These are phyloP conservation scores for Nematodospora valgi DNA, from an alignment of 805 yeast genomes.

Conservation along the genomic window DNA sequence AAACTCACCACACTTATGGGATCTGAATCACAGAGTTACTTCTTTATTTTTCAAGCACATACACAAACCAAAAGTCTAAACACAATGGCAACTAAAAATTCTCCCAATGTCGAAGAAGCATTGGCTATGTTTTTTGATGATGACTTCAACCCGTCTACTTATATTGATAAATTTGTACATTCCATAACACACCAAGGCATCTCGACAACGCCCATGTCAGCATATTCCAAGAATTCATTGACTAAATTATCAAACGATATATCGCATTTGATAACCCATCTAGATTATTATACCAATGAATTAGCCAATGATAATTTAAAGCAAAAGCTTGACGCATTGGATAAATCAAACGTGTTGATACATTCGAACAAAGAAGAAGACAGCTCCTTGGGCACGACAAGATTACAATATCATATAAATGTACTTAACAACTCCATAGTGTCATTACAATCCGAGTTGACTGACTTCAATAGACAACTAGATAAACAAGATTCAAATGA, in stretches of 20 bases:
- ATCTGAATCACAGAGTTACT: no score
- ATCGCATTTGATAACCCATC: conserved; percentile 50
- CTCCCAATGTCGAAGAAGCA: conserved; percentile 35
- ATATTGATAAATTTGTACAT: conserved; percentile 58
- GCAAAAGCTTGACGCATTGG: conserved; percentile 44
- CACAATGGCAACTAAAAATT: no score
- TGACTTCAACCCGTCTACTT: conserved; percentile 61
- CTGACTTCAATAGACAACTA: conserved; percentile 16
- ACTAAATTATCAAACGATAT: conserved; percentile 46
- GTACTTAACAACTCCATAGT: conserved; percentile 56
- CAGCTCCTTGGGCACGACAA: conserved; percentile 49
- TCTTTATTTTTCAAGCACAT: no score
- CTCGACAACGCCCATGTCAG: conserved; percentile 5
- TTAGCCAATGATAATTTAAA: conserved; percentile 46
- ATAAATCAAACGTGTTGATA: conserved; percentile 29
- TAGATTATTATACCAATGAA: conserved; percentile 62
- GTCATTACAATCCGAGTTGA: conserved; percentile 50
- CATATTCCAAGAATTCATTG: conserved; percentile 15
- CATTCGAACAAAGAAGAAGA: conserved; percentile 10
- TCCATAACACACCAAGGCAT: conserved; percentile 20
- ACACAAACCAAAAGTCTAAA: no score
- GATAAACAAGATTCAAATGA: conserved; percentile 13
- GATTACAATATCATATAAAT: conserved; percentile 65
- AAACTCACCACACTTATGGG: no score
- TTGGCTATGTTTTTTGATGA: conserved; percentile 67